Base-by-base conservation (phyloP, 2,329 filamentous ascomycete genomes). In the Fusarium verrucosum region DNA sequence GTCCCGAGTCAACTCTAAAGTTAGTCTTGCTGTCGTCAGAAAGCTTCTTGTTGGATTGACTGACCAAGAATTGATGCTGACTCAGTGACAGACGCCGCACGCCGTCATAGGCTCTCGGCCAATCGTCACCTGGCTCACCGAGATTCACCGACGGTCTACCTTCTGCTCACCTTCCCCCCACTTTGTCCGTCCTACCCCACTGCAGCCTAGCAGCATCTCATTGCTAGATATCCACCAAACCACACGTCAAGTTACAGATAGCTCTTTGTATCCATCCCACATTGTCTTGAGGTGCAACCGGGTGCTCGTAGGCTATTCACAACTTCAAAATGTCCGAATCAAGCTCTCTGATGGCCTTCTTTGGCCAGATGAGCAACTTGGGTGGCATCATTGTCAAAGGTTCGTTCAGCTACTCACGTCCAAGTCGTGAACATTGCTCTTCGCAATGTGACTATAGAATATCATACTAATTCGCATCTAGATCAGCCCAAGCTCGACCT, bases 401-500 rank as follows among this genome's bases (percentile, higher is more conserved):
- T 84, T 62, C 38, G 72, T 59, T 44, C 30, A 35, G 14, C 26
- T 42, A 43, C 22, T 53, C 35, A 30, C 45, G 23, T 58, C 38
- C 40, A 32, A 25, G 32, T 38, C 36, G 38, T 57, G 37, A 58
- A 46, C 17, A 26, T 19, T 16, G 23, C 33, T 19, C 33, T 49
- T 40, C 43, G 35, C 35, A 13, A 35, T 41, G 40, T 40, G 19
- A 30, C 25, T 22, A 26, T 32, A 16, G 41, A 41, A 38, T n/a
- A 9, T n/a, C 19, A 17, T 60, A 28, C 61, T 72, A 43, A 72
- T 38, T 32, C 23, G 17, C 40, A 16, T 32, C 32, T 37, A 94
- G 92, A 92, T 43, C 78, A 86, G 8, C 94, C 94, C 10, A 97
- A 94, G 74, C 89, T 98, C 69, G 95, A 98, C 72, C 85, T 99